phyloP scores from a whole-genome alignment of 805 yeast species.

The Yueomyces sp. region DNA sequence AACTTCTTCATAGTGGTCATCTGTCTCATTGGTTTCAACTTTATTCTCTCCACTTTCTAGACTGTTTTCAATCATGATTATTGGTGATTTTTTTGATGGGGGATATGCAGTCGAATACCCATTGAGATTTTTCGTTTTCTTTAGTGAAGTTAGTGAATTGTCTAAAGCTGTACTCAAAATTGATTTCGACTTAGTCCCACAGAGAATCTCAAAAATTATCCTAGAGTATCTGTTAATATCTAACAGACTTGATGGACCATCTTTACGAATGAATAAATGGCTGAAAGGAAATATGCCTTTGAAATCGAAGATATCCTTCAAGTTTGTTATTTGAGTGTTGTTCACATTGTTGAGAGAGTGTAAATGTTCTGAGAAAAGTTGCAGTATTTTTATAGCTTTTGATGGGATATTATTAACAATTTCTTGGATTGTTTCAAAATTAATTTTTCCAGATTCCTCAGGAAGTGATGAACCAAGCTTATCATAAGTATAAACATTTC shows the following conservation, averaged over 20 bases:
- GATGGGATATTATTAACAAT: constrained; percentile 1
- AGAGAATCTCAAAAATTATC: neutral
- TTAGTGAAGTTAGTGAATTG: neutral
- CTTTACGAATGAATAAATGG: neutral
- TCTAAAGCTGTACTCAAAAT: neutral
- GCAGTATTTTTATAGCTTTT: constrained; percentile 2
- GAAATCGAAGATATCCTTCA: no score
- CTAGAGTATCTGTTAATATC: neutral
- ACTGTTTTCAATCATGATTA: neutral
- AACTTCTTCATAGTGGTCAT: no score
- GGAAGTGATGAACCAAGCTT: constrained; percentile 1
- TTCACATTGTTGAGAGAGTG: no score
- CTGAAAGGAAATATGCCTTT: neutral
- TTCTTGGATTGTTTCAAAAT: neutral
- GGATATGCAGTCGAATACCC: no score
- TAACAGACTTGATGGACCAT: neutral
- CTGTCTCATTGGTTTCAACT: no score
- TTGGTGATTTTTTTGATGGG: neutral
- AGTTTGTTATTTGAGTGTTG: no score
- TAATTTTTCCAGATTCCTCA: neutral
- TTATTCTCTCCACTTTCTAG: no score
- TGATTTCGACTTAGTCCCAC: neutral
- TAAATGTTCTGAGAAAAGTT: constrained; percentile 1
- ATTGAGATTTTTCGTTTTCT: neutral
- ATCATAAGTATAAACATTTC: neutral